A percentile compares a stretch with the other conserved stretches of the same genome.
These are phyloP conservation scores for Diplosphaera chodatii DNA, from an alignment of 139 green algal genomes.

Conservation along the genomic window DNA sequence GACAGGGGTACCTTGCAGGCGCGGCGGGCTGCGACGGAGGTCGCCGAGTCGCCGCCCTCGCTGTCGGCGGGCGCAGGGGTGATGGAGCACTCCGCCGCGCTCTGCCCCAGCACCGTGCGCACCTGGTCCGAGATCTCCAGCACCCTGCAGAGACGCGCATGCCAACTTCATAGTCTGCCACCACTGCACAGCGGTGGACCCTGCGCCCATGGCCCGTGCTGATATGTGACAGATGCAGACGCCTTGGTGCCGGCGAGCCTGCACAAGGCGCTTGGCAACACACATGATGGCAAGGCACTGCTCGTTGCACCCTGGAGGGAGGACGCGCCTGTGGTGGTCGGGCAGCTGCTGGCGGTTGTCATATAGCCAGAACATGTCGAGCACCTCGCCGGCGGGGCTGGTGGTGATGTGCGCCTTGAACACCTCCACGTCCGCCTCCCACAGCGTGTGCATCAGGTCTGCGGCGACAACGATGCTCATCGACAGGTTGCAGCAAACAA, in stretches of 20 bases:
- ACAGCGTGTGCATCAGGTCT: slow-evolving; percentile 57
- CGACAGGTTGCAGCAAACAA: background rate
- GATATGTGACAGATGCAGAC: too few relatives aligned
- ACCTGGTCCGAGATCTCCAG: slow-evolving; percentile 45
- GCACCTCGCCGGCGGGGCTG: slow-evolving; percentile 39
- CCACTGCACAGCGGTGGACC: too few relatives aligned
- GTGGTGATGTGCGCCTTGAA: slow-evolving; percentile 66
- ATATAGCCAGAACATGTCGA: slow-evolving; percentile 72
- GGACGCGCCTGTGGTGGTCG: too few relatives aligned
- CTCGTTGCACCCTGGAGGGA: too few relatives aligned
- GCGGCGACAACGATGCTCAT: background rate
- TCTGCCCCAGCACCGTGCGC: slow-evolving; percentile 34
- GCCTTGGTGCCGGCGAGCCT: too few relatives aligned
- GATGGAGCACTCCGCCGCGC: slow-evolving; percentile 29
- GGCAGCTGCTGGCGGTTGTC: slow-evolving; percentile 47
- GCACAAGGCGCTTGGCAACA: too few relatives aligned
- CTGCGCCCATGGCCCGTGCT: too few relatives aligned
- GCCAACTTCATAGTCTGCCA: too few relatives aligned
- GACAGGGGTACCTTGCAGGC: too few relatives aligned
- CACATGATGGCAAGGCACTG: too few relatives aligned
- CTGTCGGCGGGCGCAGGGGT: slow-evolving; percentile 19
- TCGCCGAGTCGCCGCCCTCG: slow-evolving; percentile 9
- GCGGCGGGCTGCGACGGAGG: slow-evolving; percentile 8
- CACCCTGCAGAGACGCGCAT: too few relatives aligned
- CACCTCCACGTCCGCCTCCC: slow-evolving; percentile 39